Base-by-base conservation (phyloP, 23 red algal species). In the Gracilaria vermiculophylla region DNA sequence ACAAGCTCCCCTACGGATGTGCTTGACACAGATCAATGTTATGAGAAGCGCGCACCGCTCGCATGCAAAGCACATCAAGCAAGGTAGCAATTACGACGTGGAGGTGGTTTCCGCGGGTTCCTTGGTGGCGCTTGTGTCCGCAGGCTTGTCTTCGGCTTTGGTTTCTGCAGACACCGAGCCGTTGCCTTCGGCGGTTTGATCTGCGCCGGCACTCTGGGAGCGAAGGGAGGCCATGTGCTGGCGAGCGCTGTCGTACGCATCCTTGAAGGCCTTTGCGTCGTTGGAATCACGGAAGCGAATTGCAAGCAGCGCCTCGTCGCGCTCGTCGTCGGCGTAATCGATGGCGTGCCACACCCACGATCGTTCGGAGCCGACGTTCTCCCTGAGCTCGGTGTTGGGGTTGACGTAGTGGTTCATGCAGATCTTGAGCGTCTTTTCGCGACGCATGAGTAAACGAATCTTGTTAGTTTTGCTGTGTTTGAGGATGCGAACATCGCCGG, bases 391-490 rank as follows among this genome's bases (percentile, higher is more conserved):
- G 52, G 86, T 77, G n/a, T 55, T 72, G 3, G 87, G 76, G 34
- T 95, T 88, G 60, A 98, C 79, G 75, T 83, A 98, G 60, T 98
- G 96, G 42, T 98, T 98, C 29, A 94, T 76, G 51, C 96, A 98
- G 21, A 95, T 98, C 61, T 98, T 98, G 49, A 98, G 93, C 33
- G 96, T 98, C 77, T 98, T 87, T 57, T 98, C 91, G 50, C 96
- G 82, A 17, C 96, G 96, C 96, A 98, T 98, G 23, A 98, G 84
- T 39, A 98, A 54, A 77, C 96, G 92, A 33, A 98, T 89, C 81
- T 93, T 92, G 47, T 86, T 69, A 43, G 58, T 95, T 23, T 89
- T 80, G 69, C 70, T 90, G 78, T 98, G 92, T 78, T 86, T 56
- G 49, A 98, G 77, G 53, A 98, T 82, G 14, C 91, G 82, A 48